Conservation (phyloP, 441 rosid species). For the Metrosideros polymorpha region DNA sequence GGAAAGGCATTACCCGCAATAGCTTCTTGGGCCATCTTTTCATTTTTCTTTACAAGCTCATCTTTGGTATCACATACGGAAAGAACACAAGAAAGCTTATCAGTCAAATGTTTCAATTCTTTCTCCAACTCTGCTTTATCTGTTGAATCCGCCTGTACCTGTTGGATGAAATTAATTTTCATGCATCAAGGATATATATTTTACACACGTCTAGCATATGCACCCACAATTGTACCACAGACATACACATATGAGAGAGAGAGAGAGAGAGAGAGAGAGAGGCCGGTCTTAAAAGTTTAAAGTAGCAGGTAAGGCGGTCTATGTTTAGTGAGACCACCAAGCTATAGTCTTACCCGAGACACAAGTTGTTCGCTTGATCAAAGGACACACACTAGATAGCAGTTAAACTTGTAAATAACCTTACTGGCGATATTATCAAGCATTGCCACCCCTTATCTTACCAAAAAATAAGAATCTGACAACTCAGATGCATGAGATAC, state of each 20-base stretch:
- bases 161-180: background rate
- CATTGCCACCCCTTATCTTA: background rate
- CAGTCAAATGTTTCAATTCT: constrained; percentile 30
- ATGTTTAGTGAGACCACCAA: background rate
- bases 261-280: background rate
- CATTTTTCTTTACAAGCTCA: constrained; percentile 34
- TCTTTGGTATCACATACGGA: constrained; percentile 40
- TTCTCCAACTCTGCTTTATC: constrained; percentile 50
- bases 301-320: background rate
- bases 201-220: background rate
- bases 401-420: background rate
- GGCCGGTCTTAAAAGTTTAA: background rate
- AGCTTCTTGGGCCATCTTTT: constrained; percentile 46
- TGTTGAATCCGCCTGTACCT: constrained; percentile 32
- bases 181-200: background rate
- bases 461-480: background rate
- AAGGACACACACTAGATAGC: background rate
- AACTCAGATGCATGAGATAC: background rate
- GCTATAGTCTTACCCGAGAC: background rate
- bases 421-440: background rate
- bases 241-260: background rate
- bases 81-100: constrained; percentile 44
- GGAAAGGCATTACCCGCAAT: constrained; percentile 30
- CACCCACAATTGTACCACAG: background rate
- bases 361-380: background rate